A percentile compares a stretch with the other conserved stretches of the same genome.
These are phyloP conservation scores for Moringa oleifera DNA, from an alignment of 345 rosid genomes.

Conservation along the genomic window DNA sequence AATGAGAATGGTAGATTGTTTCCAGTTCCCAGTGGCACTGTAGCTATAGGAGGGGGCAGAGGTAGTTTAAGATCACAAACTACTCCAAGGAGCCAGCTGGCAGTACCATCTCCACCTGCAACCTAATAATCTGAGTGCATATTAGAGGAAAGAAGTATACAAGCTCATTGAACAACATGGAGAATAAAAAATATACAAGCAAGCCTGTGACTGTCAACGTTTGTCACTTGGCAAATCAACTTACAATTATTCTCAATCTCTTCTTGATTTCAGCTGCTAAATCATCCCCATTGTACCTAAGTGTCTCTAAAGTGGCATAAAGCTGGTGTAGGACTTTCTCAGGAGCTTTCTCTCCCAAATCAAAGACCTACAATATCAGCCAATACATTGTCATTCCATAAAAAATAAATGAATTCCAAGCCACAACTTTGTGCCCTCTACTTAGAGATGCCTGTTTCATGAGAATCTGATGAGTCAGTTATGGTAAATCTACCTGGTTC, in stretches of 20 bases:
- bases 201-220: background rate
- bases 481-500: conserved; percentile 37
- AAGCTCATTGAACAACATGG: background rate
- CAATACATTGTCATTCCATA: background rate
- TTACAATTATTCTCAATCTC: conserved; percentile 58
- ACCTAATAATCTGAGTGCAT: conserved; percentile 31
- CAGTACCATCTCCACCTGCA: conserved; percentile 83
- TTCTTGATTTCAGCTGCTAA: conserved; percentile 44
- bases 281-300: conserved; percentile 42
- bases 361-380: conserved; percentile 40
- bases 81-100: conserved; percentile 74
- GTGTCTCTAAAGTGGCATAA: conserved; percentile 33
- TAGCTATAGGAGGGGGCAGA: conserved; percentile 58
- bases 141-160: conserved; percentile 3
- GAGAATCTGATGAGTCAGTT: background rate
- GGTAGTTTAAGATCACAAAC: conserved; percentile 69
- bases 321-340: conserved; percentile 44
- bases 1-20: conserved; percentile 72
- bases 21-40: conserved; percentile 73
- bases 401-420: background rate
- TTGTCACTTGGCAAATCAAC: conserved; percentile 16
- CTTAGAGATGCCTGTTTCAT: background rate
- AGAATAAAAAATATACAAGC: background rate
- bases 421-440: background rate
- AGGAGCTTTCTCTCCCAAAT: conserved; percentile 48